Evolutionary conservation across 2,329 filamentous ascomycete genomes (phyloP), one percentile per base, ranked within the genome.

Genomic region (Dactylonectria macrodidyma): DNA sequence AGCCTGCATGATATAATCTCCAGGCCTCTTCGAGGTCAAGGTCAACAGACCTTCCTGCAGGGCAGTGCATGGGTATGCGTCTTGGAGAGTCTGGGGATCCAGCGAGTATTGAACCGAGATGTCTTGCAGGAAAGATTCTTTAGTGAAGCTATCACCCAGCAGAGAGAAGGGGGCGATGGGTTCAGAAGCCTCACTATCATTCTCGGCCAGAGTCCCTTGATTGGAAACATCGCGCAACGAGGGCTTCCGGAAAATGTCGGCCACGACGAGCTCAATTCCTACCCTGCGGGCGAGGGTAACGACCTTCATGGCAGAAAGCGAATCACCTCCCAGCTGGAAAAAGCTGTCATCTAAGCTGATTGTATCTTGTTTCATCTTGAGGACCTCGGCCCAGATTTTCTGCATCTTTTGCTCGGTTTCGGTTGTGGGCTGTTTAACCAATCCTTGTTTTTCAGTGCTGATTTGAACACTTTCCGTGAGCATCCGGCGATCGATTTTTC

Each of bases 161-260:
- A 14, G 67, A 44, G 66, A 72, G 69, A 70, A 75, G 69, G 71
- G 74, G 72, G 87, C 85, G 22, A 86, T 82, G n/a, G 0, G 84
- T 12, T 9, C 16, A 12, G 10, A 30, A n/a, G 24, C 30, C 1
- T 33, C 3, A 7, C 12, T 7, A 10, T 11, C 2, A 7, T 10
- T 5, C 5, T 11, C 19, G 30, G n/a, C 22, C 4, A 24, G 24
- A 22, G 51, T 9, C 19, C 33, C 62, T 1, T 54, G 26, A 14
- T 47, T 36, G 10, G 48, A 38, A 16, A 65, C 8, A 26, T 54
- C 19, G 3, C 46, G 47, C 2, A 65, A 30, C 5, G 38, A 36
- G 5, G 48, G 50, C 2, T 30, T 33, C 1, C 66, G 59, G 61
- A 72, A 72, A 6, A 71, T 52, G 14, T 66, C 68, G 5, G 59